phyloP scores from a whole-genome alignment of 1,284 basidiomycete species.

The Meripilus lineatus region DNA sequence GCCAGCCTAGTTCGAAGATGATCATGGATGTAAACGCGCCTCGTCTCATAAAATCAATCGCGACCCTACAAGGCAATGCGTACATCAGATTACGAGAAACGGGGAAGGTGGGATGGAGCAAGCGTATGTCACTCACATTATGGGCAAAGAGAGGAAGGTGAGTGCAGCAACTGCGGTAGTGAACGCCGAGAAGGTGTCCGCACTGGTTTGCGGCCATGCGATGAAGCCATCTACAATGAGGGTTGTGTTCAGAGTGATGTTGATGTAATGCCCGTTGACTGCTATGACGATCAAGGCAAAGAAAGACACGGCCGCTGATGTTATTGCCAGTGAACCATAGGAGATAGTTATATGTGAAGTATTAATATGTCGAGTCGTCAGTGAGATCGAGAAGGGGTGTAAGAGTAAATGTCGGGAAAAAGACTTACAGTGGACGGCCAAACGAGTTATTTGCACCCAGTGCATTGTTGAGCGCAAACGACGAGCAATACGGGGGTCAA shows the following conservation, averaged over 20 bases:
- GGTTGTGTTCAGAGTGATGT: conserved; percentile 6
- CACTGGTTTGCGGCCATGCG: conserved; percentile 7
- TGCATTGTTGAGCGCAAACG: too few species aligned
- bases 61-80: conserved; percentile 12
- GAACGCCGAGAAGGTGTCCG: conserved; percentile 11
- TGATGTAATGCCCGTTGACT: conserved; percentile 10
- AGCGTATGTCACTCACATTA: conserved; percentile 7
- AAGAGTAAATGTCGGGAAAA: too few species aligned
- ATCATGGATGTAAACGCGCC: conserved; percentile 25
- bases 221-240: conserved; percentile 8
- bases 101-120: background rate
- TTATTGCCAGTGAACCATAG: too few species aligned
- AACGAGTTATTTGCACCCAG: too few species aligned
- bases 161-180: conserved; percentile 10
- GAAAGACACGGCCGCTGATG: background rate
- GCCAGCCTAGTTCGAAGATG: conserved; percentile 22
- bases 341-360: too few species aligned
- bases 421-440: too few species aligned
- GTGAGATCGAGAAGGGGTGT: too few species aligned
- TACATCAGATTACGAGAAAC: background rate
- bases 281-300: conserved; percentile 11
- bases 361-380: too few species aligned
- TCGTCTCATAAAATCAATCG: conserved; percentile 18
- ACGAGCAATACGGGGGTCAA: too few species aligned
- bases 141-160: conserved; percentile 6